Percentiles rank a stretch among this genome's conserved stretches.
These are phyloP conservation scores for Citrullus amarus DNA, from an alignment of 306 rosid genomes.

Conservation along the genomic window DNA sequence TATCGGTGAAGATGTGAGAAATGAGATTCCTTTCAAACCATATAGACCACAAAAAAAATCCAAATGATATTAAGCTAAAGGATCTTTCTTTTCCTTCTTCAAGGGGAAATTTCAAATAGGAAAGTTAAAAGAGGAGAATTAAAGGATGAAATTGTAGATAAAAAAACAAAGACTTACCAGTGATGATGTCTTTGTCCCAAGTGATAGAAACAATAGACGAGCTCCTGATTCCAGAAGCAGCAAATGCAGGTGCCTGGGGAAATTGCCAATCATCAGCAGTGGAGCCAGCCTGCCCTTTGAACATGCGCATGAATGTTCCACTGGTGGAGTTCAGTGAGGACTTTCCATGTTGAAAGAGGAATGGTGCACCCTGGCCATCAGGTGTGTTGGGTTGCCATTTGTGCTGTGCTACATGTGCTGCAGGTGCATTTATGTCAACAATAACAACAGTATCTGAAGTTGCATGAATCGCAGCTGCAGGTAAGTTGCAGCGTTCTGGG, in stretches of 20 bases:
- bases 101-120: background rate
- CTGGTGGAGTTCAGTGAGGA: conserved; percentile 43
- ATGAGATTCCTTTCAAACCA: too few relatives aligned
- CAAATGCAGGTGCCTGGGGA: conserved; percentile 81
- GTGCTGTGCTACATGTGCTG: conserved; percentile 85
- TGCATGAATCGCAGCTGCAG: conserved; percentile 87
- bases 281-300: conserved; percentile 66
- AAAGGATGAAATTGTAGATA: background rate
- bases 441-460: conserved; percentile 69
- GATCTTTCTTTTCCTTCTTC: too few relatives aligned
- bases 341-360: conserved; percentile 87
- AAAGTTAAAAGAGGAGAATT: background rate
- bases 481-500: conserved; percentile 85
- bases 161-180: conserved; percentile 39
- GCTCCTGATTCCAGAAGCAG: conserved; percentile 81
- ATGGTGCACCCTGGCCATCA: conserved; percentile 93
- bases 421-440: conserved; percentile 78
- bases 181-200: conserved; percentile 71
- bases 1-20: too few relatives aligned
- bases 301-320: conserved; percentile 77
- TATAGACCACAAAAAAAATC: too few relatives aligned
- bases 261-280: conserved; percentile 59
- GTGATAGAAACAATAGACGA: conserved; percentile 72
- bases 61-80: too few relatives aligned
- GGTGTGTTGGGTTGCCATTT: conserved; percentile 99